phyloP scores from a whole-genome alignment of 2,329 filamentous ascomycete genomes.

The Thelonectria discophora region DNA sequence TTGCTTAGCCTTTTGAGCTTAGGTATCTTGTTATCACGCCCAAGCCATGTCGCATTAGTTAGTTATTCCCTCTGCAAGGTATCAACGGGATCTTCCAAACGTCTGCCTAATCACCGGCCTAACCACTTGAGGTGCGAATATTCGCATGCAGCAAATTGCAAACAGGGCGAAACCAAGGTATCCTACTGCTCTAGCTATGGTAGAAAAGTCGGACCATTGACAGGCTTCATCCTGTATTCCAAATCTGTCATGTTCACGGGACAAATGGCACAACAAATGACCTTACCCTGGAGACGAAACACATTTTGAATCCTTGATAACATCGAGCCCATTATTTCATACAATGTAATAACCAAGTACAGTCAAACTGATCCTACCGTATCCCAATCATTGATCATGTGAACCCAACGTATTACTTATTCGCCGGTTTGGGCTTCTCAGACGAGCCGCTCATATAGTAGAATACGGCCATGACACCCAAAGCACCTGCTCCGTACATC shows the following conservation, averaged over 20 bases:
- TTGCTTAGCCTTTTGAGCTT: not conserved
- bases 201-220: not conserved
- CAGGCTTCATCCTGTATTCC: no score
- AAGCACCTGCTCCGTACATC: conserved; percentile 25
- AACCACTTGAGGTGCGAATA: not conserved
- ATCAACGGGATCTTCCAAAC: not conserved
- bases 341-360: no score
- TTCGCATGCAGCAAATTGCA: not conserved
- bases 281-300: no score
- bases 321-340: no score
- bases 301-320: no score
- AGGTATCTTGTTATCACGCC: conserved; percentile 6
- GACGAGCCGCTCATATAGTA: conserved; percentile 27
- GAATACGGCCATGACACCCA: conserved; percentile 30
- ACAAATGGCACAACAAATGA: no score
- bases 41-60: no score
- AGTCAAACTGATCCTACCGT: no score
- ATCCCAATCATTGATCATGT: no score
- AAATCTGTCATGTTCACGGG: no score
- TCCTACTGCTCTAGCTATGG: not conserved
- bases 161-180: not conserved
- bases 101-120: not conserved
- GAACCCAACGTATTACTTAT: not conserved
- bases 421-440: conserved; percentile 23
- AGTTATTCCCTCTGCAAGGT: no score